Evolutionary conservation across 257 asterid genomes (phyloP).

Genomic region (Thymus quinquecostatus): DNA sequence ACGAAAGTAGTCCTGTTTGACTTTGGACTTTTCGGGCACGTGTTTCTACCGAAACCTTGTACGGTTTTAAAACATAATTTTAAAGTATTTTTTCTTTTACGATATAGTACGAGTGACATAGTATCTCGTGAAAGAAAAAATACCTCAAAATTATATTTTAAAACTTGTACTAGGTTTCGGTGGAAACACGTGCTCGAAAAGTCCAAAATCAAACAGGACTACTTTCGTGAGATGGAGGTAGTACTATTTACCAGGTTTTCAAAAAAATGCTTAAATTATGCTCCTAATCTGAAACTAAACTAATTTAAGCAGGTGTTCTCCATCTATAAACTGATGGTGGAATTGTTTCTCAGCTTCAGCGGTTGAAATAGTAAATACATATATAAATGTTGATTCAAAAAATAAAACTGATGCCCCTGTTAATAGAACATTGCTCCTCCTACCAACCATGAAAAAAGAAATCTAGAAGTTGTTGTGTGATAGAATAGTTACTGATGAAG

Average conservation of each 20-base stretch:
- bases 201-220: too few species aligned
- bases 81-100: too few species aligned
- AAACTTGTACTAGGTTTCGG: too few species aligned
- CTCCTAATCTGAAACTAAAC: not conserved
- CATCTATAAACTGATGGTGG: not conserved
- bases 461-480: slow-evolving; percentile 12
- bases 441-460: not conserved
- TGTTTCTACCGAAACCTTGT: too few species aligned
- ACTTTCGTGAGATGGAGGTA: too few species aligned
- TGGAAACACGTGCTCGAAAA: too few species aligned
- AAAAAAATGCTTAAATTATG: slow-evolving; percentile 9
- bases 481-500: not conserved
- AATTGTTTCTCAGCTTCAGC: slow-evolving; percentile 17
- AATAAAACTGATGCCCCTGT: not conserved
- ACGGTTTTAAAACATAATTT: too few species aligned
- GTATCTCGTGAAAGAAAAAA: too few species aligned
- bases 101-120: too few species aligned
- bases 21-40: too few species aligned
- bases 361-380: not conserved
- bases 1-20: too few species aligned
- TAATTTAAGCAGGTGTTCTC: not conserved
- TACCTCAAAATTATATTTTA: too few species aligned
- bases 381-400: not conserved
- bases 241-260: not conserved
- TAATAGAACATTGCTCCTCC: not conserved